These are phyloP conservation scores for Aspergillus pseudoterreus DNA, from an alignment of 2,329 filamentous ascomycete genomes.

Conservation along the genomic window DNA sequence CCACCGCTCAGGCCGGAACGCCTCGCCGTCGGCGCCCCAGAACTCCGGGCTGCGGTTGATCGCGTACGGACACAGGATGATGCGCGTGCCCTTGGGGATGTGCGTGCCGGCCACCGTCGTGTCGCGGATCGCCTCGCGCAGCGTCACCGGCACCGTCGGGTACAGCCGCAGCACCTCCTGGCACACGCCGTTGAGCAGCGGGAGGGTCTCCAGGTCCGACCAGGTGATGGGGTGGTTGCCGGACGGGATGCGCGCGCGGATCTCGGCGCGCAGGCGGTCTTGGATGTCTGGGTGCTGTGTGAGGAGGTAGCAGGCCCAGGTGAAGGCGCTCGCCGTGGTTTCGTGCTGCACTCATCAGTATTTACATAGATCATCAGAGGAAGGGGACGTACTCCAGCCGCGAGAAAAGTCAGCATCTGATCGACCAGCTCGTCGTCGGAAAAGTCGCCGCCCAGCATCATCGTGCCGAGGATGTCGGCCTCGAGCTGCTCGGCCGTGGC, in stretches of 20 bases:
- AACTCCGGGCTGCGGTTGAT: conserved; percentile 65
- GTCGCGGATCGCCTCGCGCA: conserved; percentile 38
- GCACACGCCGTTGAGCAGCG: conserved; percentile 65
- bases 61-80: conserved; percentile 65
- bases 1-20: conserved; percentile 79
- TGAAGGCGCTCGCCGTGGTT: conserved; percentile 53
- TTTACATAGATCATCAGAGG: too few species aligned
- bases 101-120: conserved; percentile 59
- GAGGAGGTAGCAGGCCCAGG: conserved; percentile 53
- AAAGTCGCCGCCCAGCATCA: conserved; percentile 37
- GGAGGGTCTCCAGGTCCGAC: conserved; percentile 50
- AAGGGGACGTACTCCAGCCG: conserved; percentile 30
- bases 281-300: conserved; percentile 50
- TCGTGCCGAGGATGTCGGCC: conserved; percentile 37
- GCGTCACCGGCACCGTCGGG: conserved; percentile 38
- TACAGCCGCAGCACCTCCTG: conserved; percentile 62
- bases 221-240: conserved; percentile 24
- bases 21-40: conserved; percentile 70
- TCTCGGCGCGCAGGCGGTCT: conserved; percentile 47
- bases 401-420: conserved; percentile 41
- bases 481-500: conserved; percentile 38
- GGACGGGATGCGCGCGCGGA: conserved; percentile 46
- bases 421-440: conserved; percentile 38
- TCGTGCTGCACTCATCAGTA: conserved; percentile 41
- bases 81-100: conserved; percentile 65